Base-by-base conservation (phyloP, 192 early-diverging fungal genomes). In the Polychytrium aggregatum region DNA sequence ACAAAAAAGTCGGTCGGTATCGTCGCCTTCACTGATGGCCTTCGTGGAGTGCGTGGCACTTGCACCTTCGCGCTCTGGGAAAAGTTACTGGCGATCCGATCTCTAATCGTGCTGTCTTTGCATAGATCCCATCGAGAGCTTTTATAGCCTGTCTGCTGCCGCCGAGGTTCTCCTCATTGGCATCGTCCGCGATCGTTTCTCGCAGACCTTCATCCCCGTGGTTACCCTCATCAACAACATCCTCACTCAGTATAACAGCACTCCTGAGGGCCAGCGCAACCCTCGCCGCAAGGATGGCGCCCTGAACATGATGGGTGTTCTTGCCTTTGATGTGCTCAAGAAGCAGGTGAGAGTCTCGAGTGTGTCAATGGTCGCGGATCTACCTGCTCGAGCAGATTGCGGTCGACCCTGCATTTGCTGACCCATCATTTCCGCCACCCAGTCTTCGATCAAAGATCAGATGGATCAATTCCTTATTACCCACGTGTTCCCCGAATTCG, bases 401-500 rank as follows among this genome's bases (percentile, higher is more conserved):
- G n/a, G n/a, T n/a, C n/a, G n/a, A n/a, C n/a, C n/a, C n/a, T n/a
- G n/a, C n/a, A n/a, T n/a, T n/a, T n/a, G n/a, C n/a, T n/a, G n/a
- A n/a, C n/a, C n/a, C n/a, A n/a, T n/a, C n/a, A n/a, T n/a, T n/a
- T n/a, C n/a, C n/a, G n/a, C n/a, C n/a, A n/a, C n/a, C n/a, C n/a
- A 78, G 41, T 90, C 90, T 37, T 80, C 84, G 0, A 63, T 92
- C 29, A 59, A 70, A 14, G 62, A 51, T 46, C 76, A 83, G 50
- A 87, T 98, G 68, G 88, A 92, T 45, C 20, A 25, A 8, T 90
- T 96, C 61, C 70, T 96, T 59, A 76, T 83, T 13, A 73, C 72
- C 24, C 83, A 95, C 44, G 83, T 98, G 27, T 76, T 95, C 45
- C 85, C 92, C 9, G 92, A 96, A 54, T 86, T 98, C 65, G 81